A percentile compares a stretch with the other conserved stretches of the same genome.
phyloP scores from a whole-genome alignment of 768 basidiomycete species.

The Russula vinacea region DNA sequence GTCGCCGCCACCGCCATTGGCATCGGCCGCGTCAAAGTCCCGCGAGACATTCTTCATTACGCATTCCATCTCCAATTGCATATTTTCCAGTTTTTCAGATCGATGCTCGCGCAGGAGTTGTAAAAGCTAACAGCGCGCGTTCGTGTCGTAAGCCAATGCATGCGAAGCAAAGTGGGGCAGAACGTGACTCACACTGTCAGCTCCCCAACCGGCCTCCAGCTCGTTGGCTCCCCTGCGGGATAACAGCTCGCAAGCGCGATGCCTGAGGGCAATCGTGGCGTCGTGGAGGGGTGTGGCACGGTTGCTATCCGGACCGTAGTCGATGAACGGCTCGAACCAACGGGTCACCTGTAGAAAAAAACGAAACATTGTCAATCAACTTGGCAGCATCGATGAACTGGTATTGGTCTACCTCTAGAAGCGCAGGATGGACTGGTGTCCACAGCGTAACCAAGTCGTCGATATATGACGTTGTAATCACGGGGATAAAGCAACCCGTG shows the following conservation, averaged over 20 bases:
- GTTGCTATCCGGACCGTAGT: slow-evolving; percentile 21
- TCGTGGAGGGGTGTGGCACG: slow-evolving; percentile 16
- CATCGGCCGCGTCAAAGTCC: background rate
- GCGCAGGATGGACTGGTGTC: slow-evolving; percentile 10
- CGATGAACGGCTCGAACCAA: slow-evolving; percentile 23
- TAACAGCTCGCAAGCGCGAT: slow-evolving; percentile 11
- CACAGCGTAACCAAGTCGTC: slow-evolving; percentile 9
- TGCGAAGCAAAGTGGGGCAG: too few relatives aligned
- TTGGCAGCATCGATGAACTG: background rate
- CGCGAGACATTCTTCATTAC: background rate
- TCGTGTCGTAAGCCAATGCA: background rate
- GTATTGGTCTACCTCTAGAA: slow-evolving; percentile 7
- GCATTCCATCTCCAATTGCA: slow-evolving; percentile 5
- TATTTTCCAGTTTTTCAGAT: background rate
- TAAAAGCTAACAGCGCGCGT: background rate
- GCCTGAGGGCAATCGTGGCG: slow-evolving; percentile 14
- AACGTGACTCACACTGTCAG: background rate
- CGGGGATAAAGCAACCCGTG: background rate
- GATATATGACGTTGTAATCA: slow-evolving; percentile 13
- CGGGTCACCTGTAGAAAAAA: slow-evolving; percentile 11
- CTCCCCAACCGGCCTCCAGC: background rate
- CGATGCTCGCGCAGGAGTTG: background rate
- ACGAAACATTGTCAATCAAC: background rate
- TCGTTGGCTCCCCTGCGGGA: background rate
- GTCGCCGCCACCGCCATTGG: too few relatives aligned